Percentiles rank a stretch among this genome's conserved stretches.
phyloP scores from a whole-genome alignment of 768 basidiomycete species.

The Boletus vermiculosoides region DNA sequence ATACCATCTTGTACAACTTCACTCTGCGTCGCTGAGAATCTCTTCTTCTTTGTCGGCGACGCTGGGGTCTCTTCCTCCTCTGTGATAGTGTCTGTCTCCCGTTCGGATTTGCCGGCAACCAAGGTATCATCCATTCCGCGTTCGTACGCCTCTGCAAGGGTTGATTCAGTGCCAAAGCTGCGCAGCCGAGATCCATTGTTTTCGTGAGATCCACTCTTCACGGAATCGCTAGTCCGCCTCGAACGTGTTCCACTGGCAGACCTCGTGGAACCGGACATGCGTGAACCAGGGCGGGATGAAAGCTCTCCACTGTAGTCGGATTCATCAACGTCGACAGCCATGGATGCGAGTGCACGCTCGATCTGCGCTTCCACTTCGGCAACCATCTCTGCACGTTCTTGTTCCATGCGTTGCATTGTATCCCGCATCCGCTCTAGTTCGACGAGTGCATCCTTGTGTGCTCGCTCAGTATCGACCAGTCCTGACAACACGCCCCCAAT shows the following conservation, averaged over 20 bases:
- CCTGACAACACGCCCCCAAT: conserved; percentile 42
- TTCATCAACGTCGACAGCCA: conserved; percentile 74
- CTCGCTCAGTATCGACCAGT: conserved; percentile 75
- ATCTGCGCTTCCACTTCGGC: conserved; percentile 94
- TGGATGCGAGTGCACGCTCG: conserved; percentile 79
- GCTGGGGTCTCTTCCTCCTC: conserved; percentile 52
- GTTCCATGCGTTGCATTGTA: conserved; percentile 85
- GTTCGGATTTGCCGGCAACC: conserved; percentile 36
- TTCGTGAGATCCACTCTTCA: conserved; percentile 37
- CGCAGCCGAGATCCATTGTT: conserved; percentile 45
- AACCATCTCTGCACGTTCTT: conserved; percentile 84
- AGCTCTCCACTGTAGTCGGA: conserved; percentile 60
- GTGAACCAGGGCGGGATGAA: conserved; percentile 68
- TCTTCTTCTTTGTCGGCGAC: conserved; percentile 59
- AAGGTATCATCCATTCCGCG: conserved; percentile 41
- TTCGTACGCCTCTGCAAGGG: conserved; percentile 67
- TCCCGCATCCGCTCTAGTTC: conserved; percentile 84
- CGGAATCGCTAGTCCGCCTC: conserved; percentile 59
- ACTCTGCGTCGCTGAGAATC: conserved; percentile 71
- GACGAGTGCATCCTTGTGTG: conserved; percentile 74
- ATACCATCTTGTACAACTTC: conserved; percentile 74
- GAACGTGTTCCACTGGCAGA: conserved; percentile 48
- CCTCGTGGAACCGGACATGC: conserved; percentile 57
- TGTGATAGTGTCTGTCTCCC: conserved; percentile 52
- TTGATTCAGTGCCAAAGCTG: conserved; percentile 78